Percentiles rank a stretch among this genome's conserved stretches.
Conservation (phyloP, 345 rosid genomes). For the Eutrema heterophyllum region DNA sequence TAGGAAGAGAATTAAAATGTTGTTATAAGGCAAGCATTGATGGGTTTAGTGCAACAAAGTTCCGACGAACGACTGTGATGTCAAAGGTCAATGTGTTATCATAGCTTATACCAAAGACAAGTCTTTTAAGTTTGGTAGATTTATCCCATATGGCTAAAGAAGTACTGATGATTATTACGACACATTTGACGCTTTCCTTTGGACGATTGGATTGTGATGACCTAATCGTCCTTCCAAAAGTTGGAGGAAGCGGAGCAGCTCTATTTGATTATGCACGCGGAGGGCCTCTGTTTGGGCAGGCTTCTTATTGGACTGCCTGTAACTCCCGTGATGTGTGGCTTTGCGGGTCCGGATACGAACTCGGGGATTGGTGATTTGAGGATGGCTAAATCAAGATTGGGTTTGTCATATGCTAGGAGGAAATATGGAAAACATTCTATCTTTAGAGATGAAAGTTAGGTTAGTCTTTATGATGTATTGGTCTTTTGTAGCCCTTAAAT, state of each 20-base stretch:
- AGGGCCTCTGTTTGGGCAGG: constrained; percentile 63
- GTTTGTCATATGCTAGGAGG: constrained; percentile 78
- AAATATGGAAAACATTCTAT: constrained; percentile 69
- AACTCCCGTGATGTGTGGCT: constrained; percentile 79
- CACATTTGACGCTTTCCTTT: constrained; percentile 69
- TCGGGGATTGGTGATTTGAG: constrained; percentile 76
- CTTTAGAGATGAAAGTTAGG: constrained; percentile 58
- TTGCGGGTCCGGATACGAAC: constrained; percentile 74
- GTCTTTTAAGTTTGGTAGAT: constrained; percentile 76
- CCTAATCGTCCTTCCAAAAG: constrained; percentile 51
- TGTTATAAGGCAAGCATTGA: constrained; percentile 70
- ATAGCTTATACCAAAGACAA: constrained; percentile 59
- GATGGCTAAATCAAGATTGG: constrained; percentile 78
- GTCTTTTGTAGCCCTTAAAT: constrained; percentile 74
- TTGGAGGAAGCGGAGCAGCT: constrained; percentile 90
- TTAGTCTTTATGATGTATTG: constrained; percentile 53
- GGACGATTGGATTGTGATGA: constrained; percentile 22
- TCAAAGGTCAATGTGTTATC: constrained; percentile 91
- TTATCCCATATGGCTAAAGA: constrained; percentile 80
- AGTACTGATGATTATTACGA: constrained; percentile 89
- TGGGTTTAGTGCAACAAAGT: constrained; percentile 76
- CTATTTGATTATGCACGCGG: constrained; percentile 75
- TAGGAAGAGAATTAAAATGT: constrained; percentile 72
- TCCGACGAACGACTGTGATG: constrained; percentile 65
- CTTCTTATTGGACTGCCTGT: constrained; percentile 74